Percentiles rank a stretch among this genome's conserved stretches.
phyloP scores from a whole-genome alignment of 2,329 filamentous ascomycete genomes.

The Aspergillus sp. region DNA sequence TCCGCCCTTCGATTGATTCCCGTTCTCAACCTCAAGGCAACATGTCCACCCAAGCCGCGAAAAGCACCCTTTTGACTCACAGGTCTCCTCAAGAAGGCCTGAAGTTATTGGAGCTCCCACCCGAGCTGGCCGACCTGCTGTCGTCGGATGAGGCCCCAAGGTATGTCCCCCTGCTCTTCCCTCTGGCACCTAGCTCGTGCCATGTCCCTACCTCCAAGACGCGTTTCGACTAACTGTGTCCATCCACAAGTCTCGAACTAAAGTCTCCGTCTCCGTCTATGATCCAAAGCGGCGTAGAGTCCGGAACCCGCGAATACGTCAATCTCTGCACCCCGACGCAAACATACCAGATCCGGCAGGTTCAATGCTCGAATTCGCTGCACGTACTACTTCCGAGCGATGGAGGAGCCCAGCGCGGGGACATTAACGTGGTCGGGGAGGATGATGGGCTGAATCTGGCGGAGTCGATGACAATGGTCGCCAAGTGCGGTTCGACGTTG shows the following conservation, averaged over 20 bases:
- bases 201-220: neutral
- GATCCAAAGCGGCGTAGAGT: conserved; percentile 19
- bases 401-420: conserved; percentile 16
- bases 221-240: neutral
- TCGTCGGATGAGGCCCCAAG: conserved; percentile 36
- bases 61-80: conserved; percentile 32
- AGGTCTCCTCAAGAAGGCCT: conserved; percentile 43
- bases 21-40: neutral
- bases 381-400: conserved; percentile 43
- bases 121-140: conserved; percentile 47
- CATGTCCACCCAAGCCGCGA: conserved; percentile 32
- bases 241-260: conserved; percentile 28
- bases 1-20: neutral
- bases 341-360: conserved; percentile 54
- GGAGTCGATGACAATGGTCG: conserved; percentile 31
- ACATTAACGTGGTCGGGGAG: conserved; percentile 19
- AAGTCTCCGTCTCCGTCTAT: conserved; percentile 30
- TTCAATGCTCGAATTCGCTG: conserved; percentile 57
- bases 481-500: conserved; percentile 38
- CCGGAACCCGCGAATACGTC: conserved; percentile 31
- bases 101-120: conserved; percentile 51
- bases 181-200: neutral
- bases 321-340: conserved; percentile 51
- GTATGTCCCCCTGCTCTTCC: conserved; percentile 15
- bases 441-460: conserved; percentile 15